A percentile compares a stretch with the other conserved stretches of the same genome.
Conservation (phyloP, 768 basidiomycete genomes). For the Collybia sp. region DNA sequence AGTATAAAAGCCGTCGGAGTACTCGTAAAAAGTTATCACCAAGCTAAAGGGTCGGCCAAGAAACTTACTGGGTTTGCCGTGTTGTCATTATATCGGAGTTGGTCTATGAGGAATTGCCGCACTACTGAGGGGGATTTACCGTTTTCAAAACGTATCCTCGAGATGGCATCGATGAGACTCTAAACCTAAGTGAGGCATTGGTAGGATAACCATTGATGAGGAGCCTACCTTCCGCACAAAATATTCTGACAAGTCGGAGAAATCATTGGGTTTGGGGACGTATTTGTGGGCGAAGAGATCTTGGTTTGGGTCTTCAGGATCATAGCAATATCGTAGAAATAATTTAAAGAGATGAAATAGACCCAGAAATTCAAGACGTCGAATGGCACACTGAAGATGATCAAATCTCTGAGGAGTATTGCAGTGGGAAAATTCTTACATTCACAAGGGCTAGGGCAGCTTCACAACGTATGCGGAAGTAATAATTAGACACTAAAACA, state of each 20-base stretch:
- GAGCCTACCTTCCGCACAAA: conserved; percentile 84
- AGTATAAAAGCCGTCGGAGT: conserved; percentile 88
- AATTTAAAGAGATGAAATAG: conserved; percentile 95
- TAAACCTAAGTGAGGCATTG: conserved; percentile 21
- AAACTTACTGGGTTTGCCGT: conserved; percentile 76
- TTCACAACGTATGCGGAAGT: conserved; percentile 93
- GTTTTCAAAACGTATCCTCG: conserved; percentile 81
- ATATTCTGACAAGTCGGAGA: conserved; percentile 87
- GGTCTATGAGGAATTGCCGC: conserved; percentile 84
- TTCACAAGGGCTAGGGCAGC: conserved; percentile 81
- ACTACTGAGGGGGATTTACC: conserved; percentile 85
- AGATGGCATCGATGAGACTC: conserved; percentile 79
- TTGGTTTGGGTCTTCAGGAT: conserved; percentile 75
- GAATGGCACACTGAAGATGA: conserved; percentile 69
- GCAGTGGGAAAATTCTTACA: conserved; percentile 40
- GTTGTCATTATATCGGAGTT: conserved; percentile 94
- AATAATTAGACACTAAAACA: conserved; percentile 92
- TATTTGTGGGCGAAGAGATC: conserved; percentile 85
- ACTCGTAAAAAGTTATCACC: conserved; percentile 38
- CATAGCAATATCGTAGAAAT: conserved; percentile 87
- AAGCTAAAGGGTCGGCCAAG: conserved; percentile 1
- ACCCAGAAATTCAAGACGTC: conserved; percentile 80
- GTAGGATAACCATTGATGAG: neutral
- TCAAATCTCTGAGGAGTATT: conserved; percentile 5
- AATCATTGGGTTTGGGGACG: conserved; percentile 95